Evolutionary conservation across 1,139 yeast species (phyloP), one percentile per base, ranked within the genome.

Genomic region (Chernovozyma sophiae-reginae): DNA sequence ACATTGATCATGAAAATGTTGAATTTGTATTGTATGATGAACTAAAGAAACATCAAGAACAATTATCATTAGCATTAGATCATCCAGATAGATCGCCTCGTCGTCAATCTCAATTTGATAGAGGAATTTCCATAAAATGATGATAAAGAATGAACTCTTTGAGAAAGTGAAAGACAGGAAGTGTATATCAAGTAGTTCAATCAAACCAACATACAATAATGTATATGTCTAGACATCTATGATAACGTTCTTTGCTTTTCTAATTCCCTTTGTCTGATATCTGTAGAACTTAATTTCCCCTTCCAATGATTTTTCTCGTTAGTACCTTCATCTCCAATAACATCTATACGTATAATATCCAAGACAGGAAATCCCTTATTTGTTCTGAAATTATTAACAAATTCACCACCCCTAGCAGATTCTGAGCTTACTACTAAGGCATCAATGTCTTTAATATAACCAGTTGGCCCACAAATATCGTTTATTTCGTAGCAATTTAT

Each of bases 391-490:
- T 77, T 65, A 52, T 92, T 92, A 31, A 94, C 81, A 44, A 68
- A 68, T 0, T 65, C 74, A 0, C 87, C 97, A 4, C 98, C 98
- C 14, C 72, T 56, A 0, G 71, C 62, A 0, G 97, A 84, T 52
- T 94, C 98, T 31, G 77, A 69, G 47, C 96, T 86, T 6, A 92
- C 79, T 0, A 90, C 79, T 38, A 94, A 70, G 0, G 89, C 84
- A 47, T 89, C 84, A 31, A 94, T 86, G 29, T 79, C 81, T 17
- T 71, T 69, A 3, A 85, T 69, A n/a, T 74, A 71, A 0, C 90
- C 96, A 0, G 98, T 89, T 2, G 98, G 98, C 0, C 99, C 99
- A 60, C 95, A 89, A 1, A 90, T 74, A 55, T 94, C 98, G 42
- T 79, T 74, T 29, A 94, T 80, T 49, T 83, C 78, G 37, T 72